Percentiles rank a stretch among this genome's conserved stretches.
phyloP scores from a whole-genome alignment of 2,329 filamentous ascomycete species.

The Pyrenophora teres region DNA sequence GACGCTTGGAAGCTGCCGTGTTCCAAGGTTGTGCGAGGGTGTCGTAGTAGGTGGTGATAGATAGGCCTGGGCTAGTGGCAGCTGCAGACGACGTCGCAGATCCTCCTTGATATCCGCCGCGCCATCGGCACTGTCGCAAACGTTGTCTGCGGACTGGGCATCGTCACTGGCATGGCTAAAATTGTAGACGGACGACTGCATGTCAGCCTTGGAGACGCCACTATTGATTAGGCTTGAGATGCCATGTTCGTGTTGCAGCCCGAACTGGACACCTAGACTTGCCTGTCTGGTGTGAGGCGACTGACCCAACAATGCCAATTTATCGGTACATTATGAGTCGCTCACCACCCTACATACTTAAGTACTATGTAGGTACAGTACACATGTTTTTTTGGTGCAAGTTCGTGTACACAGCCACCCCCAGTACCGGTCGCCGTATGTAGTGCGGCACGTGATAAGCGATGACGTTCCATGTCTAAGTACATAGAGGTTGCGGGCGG shows the following conservation, averaged over 20 bases:
- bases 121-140: not conserved
- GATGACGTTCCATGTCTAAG: slow-evolving; percentile 4
- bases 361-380: too few relatives aligned
- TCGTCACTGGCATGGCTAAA: not conserved
- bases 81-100: slow-evolving; percentile 13
- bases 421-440: not conserved
- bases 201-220: too few relatives aligned
- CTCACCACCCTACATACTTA: too few relatives aligned
- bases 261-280: too few relatives aligned
- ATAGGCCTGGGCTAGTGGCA: slow-evolving; percentile 15
- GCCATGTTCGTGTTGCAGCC: too few relatives aligned
- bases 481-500: slow-evolving; percentile 4
- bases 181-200: not conserved
- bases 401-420: not conserved
- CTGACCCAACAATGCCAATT: too few relatives aligned
- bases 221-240: too few relatives aligned
- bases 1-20: not conserved
- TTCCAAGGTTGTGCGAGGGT: slow-evolving; percentile 5
- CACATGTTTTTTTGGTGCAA: too few relatives aligned
- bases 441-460: slow-evolving; percentile 10
- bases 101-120: slow-evolving; percentile 5
- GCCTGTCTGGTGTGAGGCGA: too few relatives aligned
- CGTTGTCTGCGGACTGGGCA: not conserved
- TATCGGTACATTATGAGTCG: too few relatives aligned
- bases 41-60: slow-evolving; percentile 12